Evolutionary conservation across 2,329 filamentous ascomycete species (phyloP), one percentile per base, ranked within the genome.

Genomic region (Arachnomyces sp.): DNA sequence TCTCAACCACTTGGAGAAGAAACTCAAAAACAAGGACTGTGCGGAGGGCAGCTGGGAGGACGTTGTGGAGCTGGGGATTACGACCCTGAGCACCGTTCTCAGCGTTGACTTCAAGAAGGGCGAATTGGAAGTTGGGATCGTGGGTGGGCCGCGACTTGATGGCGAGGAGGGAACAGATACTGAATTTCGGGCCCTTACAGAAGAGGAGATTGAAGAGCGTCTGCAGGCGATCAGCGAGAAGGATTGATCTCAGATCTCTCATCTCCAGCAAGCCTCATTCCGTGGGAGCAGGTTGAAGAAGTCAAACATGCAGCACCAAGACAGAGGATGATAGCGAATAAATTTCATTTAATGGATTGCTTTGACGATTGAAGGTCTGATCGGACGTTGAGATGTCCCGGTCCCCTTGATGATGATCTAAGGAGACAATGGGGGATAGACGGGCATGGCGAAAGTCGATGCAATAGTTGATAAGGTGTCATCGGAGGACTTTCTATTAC

Each of bases 61-160:
- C 45, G 92, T 98, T 36, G 90, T 98, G 36, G 92, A 98, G 73
- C 75, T 96, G 56, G 92, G 86, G 43, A 98, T 98, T 64, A 85
- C 87, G 33, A 90, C 92, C 5, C 71, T 98, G 64, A 94, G 89
- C 77, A 94, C 85, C 28, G 89, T 98, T 45, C 76, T 98, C 49
- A 95, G 90, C 67, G 94, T 96, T 65, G 92, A 98, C 65, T 98
- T 98, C 75, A 98, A 98, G 79, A 96, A 96, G 76, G 84, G 84
- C 55, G 92, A 98, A 73, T 82, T 98, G 63, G 92, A 98, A 71
- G 86, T 98, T 67, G 92, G 92, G 48, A 89, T 98, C 59, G 92
- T 95, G 40, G 92, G 92, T 51, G 90, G 88, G 20, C 89, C 90
- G 43, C 77, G 79, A 56, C 68, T 73, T 43, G 86, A 94, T 59